Conservation (phyloP, 1,139 yeast genomes). For the Neolecta irregularis region DNA sequence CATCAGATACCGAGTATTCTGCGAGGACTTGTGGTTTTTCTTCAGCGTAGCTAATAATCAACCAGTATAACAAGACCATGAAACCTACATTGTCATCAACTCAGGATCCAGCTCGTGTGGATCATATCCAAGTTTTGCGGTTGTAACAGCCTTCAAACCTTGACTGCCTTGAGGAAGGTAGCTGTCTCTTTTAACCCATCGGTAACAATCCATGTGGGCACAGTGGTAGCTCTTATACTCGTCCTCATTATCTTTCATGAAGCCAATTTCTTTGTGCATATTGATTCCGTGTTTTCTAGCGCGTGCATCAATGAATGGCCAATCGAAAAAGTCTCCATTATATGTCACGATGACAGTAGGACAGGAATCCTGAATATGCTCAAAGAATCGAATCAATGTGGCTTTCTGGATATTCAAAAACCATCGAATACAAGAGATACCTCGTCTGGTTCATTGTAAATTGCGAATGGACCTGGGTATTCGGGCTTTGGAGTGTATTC, state of each 20-base stretch:
- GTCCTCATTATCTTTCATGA: constrained; percentile 74
- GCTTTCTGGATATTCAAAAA: constrained; percentile 32
- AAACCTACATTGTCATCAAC: constrained; percentile 62
- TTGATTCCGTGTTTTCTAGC: constrained; percentile 69
- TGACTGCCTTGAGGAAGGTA: constrained; percentile 97
- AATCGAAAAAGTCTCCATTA: constrained; percentile 97
- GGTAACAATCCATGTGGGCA: constrained; percentile 90
- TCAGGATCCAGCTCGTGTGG: constrained; percentile 97
- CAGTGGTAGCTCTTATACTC: constrained; percentile 89
- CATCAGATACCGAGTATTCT: constrained; percentile 97
- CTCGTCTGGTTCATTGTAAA: constrained; percentile 82
- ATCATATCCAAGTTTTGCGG: constrained; percentile 86
- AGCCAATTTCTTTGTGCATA: constrained; percentile 90
- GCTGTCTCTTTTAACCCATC: constrained; percentile 99
- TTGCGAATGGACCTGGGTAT: constrained; percentile 76
- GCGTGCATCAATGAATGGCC: constrained; percentile 95
- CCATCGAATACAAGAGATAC: background rate
- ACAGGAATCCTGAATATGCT: constrained; percentile 69
- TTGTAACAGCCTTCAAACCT: constrained; percentile 95
- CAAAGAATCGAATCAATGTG: constrained; percentile 61
- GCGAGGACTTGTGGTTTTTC: constrained; percentile 85
- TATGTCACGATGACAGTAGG: constrained; percentile 96
- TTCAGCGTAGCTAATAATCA: constrained; percentile 43
- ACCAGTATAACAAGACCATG: background rate
- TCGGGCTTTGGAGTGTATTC: constrained; percentile 97